These are phyloP conservation scores for Boletellus ananiceps DNA, from an alignment of 768 basidiomycete species.

Conservation along the genomic window DNA sequence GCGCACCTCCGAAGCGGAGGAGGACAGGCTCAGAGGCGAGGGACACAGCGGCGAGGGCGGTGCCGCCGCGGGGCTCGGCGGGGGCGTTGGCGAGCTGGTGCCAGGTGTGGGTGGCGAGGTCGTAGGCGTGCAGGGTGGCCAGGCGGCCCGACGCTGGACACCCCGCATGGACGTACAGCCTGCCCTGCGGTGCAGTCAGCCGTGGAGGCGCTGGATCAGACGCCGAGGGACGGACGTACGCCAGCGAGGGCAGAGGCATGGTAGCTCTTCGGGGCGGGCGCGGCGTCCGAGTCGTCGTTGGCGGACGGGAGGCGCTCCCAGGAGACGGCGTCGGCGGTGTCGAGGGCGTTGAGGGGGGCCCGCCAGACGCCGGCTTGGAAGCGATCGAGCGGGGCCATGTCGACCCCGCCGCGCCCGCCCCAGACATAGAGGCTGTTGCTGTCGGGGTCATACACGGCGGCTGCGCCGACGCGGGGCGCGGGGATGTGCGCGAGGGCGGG, in stretches of 20 bases:
- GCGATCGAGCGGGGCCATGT: slow-evolving; percentile 26
- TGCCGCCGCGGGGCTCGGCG: too few relatives aligned
- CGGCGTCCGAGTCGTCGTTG: slow-evolving; percentile 26
- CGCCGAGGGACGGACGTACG: slow-evolving; percentile 17
- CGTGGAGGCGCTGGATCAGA: neutral
- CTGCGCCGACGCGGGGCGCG: slow-evolving; percentile 23
- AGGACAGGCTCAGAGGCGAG: too few relatives aligned
- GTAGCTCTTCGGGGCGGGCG: slow-evolving; percentile 34
- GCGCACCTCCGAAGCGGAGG: too few relatives aligned
- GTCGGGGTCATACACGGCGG: slow-evolving; percentile 17
- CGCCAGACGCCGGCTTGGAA: slow-evolving; percentile 31
- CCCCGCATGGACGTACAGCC: slow-evolving; percentile 39
- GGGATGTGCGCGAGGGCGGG: slow-evolving; percentile 13
- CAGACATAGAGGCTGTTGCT: slow-evolving; percentile 35
- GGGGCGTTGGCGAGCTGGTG: neutral
- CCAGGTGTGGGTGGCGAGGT: slow-evolving; percentile 30
- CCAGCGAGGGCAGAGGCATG: slow-evolving; percentile 30
- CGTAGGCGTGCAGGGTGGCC: slow-evolving; percentile 32
- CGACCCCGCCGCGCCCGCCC: slow-evolving; percentile 42
- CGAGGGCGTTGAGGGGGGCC: slow-evolving; percentile 12
- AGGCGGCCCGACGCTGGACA: slow-evolving; percentile 37
- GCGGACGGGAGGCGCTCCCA: slow-evolving; percentile 31
- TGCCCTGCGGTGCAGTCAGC: slow-evolving; percentile 16
- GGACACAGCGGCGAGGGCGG: too few relatives aligned
- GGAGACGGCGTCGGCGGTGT: neutral